Evolutionary conservation across 192 early-diverging fungal genomes (phyloP).

Genomic region (Gaertneriomyces semiglobifer): DNA sequence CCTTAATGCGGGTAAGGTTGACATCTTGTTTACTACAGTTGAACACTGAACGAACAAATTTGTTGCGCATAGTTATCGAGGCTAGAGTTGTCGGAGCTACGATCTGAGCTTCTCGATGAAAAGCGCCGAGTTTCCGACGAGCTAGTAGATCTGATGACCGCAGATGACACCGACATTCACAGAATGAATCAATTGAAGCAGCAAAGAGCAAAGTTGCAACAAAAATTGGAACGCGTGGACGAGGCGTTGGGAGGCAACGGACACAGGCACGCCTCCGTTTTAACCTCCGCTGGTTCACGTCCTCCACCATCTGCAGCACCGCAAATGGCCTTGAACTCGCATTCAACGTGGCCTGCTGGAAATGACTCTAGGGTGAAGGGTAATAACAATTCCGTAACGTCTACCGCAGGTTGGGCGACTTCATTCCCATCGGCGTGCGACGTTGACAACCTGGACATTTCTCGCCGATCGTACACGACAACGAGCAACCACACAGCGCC

Average conservation of each 20-base stretch:
- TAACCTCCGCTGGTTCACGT: not conserved
- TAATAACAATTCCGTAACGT: no score
- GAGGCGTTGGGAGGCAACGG: not conserved
- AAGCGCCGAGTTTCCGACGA: conserved; percentile 15
- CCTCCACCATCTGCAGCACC: not conserved
- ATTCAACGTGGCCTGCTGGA: not conserved
- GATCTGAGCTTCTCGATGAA: conserved; percentile 8
- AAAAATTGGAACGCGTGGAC: not conserved
- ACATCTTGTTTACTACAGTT: no score
- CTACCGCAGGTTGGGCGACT: no score
- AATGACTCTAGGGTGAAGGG: no score
- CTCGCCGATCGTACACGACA: no score
- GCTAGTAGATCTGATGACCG: conserved; percentile 13
- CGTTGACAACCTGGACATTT: no score
- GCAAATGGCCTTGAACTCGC: not conserved
- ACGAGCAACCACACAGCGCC: no score
- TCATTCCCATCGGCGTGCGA: no score
- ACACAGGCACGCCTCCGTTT: not conserved
- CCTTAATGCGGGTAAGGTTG: not conserved
- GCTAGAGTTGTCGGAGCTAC: conserved; percentile 3
- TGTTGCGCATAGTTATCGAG: not conserved
- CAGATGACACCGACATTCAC: not conserved
- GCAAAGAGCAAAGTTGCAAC: not conserved
- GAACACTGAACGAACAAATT: not conserved
- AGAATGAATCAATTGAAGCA: conserved; percentile 1